Percentiles rank a stretch among this genome's conserved stretches.
phyloP scores from a whole-genome alignment of 2,329 filamentous ascomycete species.

The Fonsecaea pedrosoi region DNA sequence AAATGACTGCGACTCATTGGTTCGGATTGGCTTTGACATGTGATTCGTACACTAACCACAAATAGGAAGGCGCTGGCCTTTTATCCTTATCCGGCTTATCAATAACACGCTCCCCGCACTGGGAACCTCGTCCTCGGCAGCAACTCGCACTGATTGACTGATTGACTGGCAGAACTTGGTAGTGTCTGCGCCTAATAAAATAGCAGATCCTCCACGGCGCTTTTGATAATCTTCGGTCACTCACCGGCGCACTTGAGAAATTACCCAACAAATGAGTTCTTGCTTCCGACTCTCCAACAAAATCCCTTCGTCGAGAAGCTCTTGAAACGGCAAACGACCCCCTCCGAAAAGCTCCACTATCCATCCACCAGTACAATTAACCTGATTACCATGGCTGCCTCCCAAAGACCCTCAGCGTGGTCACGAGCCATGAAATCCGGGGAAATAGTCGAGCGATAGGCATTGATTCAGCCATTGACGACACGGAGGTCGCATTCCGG shows the following conservation, averaged over 20 bases:
- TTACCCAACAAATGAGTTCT: neutral
- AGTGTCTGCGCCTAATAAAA: neutral
- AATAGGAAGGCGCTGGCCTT: neutral
- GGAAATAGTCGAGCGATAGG: constrained; percentile 5
- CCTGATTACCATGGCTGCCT: neutral
- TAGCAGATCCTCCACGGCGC: neutral
- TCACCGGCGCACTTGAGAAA: neutral
- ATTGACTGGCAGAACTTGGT: neutral
- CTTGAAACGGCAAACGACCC: neutral
- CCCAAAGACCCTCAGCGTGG: neutral
- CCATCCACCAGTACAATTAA: neutral
- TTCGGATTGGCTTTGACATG: neutral
- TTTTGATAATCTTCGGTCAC: neutral
- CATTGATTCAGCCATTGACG: neutral
- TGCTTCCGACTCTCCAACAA: neutral
- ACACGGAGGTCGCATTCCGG: constrained; percentile 25
- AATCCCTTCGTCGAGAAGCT: neutral
- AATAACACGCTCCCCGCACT: neutral
- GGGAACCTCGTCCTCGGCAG: neutral
- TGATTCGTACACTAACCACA: neutral
- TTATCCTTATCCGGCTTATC: constrained; percentile 2
- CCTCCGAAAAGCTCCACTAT: neutral
- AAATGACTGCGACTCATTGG: neutral
- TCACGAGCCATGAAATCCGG: constrained; percentile 17
- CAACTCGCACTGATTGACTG: neutral